Base-by-base conservation (phyloP, 805 yeast species). In the Metschnikowia borealis region DNA sequence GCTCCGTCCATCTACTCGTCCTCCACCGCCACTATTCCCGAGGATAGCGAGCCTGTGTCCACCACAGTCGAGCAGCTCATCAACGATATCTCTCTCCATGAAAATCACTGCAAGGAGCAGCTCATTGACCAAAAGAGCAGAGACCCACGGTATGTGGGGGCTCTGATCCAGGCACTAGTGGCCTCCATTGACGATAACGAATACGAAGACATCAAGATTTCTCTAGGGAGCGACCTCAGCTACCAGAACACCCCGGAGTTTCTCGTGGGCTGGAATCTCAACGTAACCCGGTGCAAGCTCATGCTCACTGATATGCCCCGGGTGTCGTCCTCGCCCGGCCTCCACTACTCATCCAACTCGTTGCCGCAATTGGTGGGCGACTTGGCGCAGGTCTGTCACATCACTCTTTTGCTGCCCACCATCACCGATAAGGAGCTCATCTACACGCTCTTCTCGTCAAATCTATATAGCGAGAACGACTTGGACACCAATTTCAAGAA, bases 191-290 rank as follows among this genome's bases (percentile, higher is more conserved):
- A 47, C 53, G 62, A 53, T 17, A 60, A 51, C 17, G 62, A 60
- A 17, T 68, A 65, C 32, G 72, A 68, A 38, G 54, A 62, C 14
- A 66, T 62, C 53, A 68, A 67, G 46, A 73, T 73, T 43, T 68
- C 74, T 14, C 56, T 73, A 34, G 78, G 77, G 3, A 64, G 72
- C n/a, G 71, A 64, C 13, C 62, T 73, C 31, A 61, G 59, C 49
- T 73, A 71, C 55, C 77, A 73, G 51, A 59, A 58, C 18, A 55
- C 60, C 8, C 69, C 71, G 31, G 80, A 76, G 54, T 62, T 68
- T 15, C 61, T 78, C 13, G 67, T 78, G 11, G 82, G 78, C 57
- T 78, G 82, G 82, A 77, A 77, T 57, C 64, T 78, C 46, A 78
- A 78, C 55, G 74, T 78, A 39, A 71, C 81, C 15, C 62, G 83